Base-by-base conservation (phyloP, 805 yeast genomes). In the Dipodascus albidus region DNA sequence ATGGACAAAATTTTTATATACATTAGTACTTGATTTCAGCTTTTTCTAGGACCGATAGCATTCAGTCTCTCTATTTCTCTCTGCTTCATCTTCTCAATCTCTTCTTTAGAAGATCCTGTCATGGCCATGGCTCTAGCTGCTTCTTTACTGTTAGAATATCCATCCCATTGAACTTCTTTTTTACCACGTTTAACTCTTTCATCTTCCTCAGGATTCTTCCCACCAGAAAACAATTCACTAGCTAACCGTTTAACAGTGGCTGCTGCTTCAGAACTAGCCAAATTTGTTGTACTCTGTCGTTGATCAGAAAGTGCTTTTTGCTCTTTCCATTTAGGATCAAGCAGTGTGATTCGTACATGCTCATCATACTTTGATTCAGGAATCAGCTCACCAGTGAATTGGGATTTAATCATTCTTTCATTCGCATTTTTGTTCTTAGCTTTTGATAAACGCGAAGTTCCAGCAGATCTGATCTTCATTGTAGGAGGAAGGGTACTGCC, bases 301-400 rank as follows among this genome's bases (percentile, higher is more conserved):
- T 64, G 62, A 23, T 60, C 65, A 9, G 65, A 70, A 27, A 60
- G 54, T 1, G 62, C 68, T 61, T 80, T 81, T 65, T 87, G 88
- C 53, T 80, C 80, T 58, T 80, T 76, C 68, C 86, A 87, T 58
- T 79, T 73, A 2, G 96, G 96, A 66, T 90, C 96, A 48, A 90
- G 69, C 38, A 87, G 70, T 53, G 85, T 70, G 15, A 81, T 77
- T 55, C 79, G 77, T 59, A 90, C 71, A 64, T 91, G 97, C 56
- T 75, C 77, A 44, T 68, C 64, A 63, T 85, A 87, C 57, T 82
- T 71, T 47, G 75, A 73, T 59, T 85, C 93, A 0, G 90, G 84
- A 1, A 90, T 76, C 62, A 75, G 61, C 60, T 80, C 76, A 1
- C 83, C 83, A 0, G 96, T 86, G 44, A 86, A 72, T n/a, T 96